Percentiles rank a stretch among this genome's conserved stretches.
phyloP scores from a whole-genome alignment of 176 grass and related monocot genomes.

The Guadua angustifolia region DNA sequence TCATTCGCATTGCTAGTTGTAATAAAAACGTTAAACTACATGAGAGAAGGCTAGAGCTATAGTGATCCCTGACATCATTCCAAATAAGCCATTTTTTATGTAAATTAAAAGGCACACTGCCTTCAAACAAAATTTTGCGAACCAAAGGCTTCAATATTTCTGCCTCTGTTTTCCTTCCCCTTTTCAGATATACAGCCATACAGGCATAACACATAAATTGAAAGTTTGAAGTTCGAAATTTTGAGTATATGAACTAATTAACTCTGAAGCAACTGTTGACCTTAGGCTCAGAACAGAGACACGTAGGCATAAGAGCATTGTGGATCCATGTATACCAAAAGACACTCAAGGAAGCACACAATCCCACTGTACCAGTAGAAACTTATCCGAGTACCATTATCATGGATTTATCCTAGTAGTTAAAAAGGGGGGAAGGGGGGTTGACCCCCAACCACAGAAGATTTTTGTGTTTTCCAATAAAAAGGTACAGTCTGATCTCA shows the following conservation, averaged over 20 bases:
- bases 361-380: neutral
- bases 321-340: neutral
- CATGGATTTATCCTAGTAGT: slow-evolving; percentile 7
- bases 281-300: neutral
- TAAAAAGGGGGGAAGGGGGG: no score
- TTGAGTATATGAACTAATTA: neutral
- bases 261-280: neutral
- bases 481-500: neutral
- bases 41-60: neutral
- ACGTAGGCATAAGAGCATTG: neutral
- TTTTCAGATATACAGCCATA: neutral
- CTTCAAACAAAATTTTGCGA: neutral
- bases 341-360: neutral
- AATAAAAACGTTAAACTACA: neutral
- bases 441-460: slow-evolving; percentile 3
- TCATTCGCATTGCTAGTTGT: neutral
- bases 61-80: neutral
- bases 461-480: neutral
- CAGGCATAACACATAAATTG: neutral
- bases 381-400: neutral
- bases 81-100: slow-evolving; percentile 4
- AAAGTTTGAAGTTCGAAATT: slow-evolving; percentile 3
- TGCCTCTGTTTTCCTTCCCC: neutral
- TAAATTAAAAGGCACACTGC: neutral
- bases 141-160: slow-evolving; percentile 11